Base-by-base conservation (phyloP, 1,284 basidiomycete genomes). In the Naganishia albida region DNA sequence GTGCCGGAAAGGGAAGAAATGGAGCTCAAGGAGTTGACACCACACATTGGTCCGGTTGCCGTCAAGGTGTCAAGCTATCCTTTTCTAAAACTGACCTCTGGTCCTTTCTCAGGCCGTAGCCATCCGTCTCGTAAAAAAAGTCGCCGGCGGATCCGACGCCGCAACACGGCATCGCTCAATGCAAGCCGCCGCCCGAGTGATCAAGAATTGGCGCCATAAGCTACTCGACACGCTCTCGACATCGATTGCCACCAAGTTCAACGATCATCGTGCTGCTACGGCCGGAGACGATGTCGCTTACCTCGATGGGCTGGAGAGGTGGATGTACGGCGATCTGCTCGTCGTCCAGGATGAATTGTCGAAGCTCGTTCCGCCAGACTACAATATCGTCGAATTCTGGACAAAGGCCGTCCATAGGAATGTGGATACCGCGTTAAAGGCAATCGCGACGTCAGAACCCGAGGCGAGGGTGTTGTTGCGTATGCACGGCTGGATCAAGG, bases 131-230 rank as follows among this genome's bases (percentile, higher is more conserved):
- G 90, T 98, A 62, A 96, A 95, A 78, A 94, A 93, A 74, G 89
- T 90, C 1, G 90, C 89, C 1, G 92, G 90, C 72, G 83, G 89
- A 74, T 92, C 93, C 71, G 88, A 91, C 13, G 88, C 93, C 0
- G 88, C 91, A 20, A 91, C 34, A 16, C 28, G 91, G 77, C 93
- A 93, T 81, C 90, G 87, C 75, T 92, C 90, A 12, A 86, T 93
- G 83, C 89, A 92, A 78, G 94, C 93, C 51, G 90, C 95, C 71
- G 91, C 93, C 7, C 88, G 95, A 60, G 84, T 92, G 46, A 89
- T 99, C 79, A 99, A 99, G 80, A 91, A 97, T 77, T 99, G 98
- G 78, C 87, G 93, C 13, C 88, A 90, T 68, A 97, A 94, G 77
- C 85, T 97, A 68, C 85, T 88, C 68, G 90, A 91, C 72, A 84